phyloP scores from a whole-genome alignment of 345 rosid genomes.

The Anacardium occidentale region DNA sequence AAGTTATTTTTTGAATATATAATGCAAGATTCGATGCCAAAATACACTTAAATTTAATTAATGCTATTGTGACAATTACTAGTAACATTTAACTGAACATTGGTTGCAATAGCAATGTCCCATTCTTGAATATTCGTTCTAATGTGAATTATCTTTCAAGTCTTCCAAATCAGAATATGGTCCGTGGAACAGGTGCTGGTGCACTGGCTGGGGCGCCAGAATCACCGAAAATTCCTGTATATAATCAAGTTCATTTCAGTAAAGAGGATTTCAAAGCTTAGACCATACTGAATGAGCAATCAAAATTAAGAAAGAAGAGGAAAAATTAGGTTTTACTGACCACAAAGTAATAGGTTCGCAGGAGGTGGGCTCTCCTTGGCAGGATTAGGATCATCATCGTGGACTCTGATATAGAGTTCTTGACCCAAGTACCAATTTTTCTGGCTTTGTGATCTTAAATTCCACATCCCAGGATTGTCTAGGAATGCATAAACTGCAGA shows the following conservation, averaged over 20 bases:
- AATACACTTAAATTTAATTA: too few relatives aligned
- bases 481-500: slow-evolving; percentile 37
- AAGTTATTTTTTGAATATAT: too few relatives aligned
- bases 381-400: slow-evolving; percentile 33
- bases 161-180: slow-evolving; percentile 14
- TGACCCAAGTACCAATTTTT: slow-evolving; percentile 41
- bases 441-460: slow-evolving; percentile 37
- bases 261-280: neutral
- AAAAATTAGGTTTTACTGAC: slow-evolving; percentile 11
- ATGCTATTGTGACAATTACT: too few relatives aligned
- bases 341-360: slow-evolving; percentile 27
- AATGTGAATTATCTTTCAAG: neutral
- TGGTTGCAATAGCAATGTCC: neutral
- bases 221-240: slow-evolving; percentile 25
- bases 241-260: neutral
- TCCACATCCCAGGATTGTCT: slow-evolving; percentile 53
- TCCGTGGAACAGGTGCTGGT: slow-evolving; percentile 20
- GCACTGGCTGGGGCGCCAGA: neutral
- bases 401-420: slow-evolving; percentile 39
- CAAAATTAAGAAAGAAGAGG: neutral
- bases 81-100: too few relatives aligned
- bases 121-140: neutral
- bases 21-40: too few relatives aligned
- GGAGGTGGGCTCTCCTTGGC: slow-evolving; percentile 43
- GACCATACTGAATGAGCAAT: too few relatives aligned